Evolutionary conservation across 2,329 filamentous ascomycete genomes (phyloP).

Genomic region (Pestalotiopsis sp.): DNA sequence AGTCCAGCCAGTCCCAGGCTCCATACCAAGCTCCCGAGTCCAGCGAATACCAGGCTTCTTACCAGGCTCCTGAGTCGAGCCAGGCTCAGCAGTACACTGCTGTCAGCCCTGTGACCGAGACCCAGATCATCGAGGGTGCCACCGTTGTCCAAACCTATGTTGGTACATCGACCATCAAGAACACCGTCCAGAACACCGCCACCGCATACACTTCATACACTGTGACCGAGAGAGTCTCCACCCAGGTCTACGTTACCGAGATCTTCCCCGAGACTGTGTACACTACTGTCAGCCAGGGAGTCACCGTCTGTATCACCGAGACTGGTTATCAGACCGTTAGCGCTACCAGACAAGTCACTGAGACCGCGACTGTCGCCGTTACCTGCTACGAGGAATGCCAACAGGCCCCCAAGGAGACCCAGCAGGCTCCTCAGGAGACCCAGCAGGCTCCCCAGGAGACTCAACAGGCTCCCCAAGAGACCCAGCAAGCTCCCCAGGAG

Average conservation of each 20-base stretch:
- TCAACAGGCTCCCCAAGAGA: not conserved
- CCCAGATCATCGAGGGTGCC: constrained; percentile 44
- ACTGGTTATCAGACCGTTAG: constrained; percentile 45
- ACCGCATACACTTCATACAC: constrained; percentile 34
- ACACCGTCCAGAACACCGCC: constrained; percentile 31
- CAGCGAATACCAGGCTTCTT: not conserved
- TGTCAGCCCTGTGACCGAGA: constrained; percentile 43
- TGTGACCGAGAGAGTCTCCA: constrained; percentile 31
- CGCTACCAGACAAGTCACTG: constrained; percentile 36
- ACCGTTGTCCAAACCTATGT: constrained; percentile 43
- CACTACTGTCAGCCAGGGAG: constrained; percentile 44
- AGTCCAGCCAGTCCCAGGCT: not conserved
- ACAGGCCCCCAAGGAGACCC: constrained; percentile 29
- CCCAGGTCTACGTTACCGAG: constrained; percentile 36
- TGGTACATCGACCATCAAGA: constrained; percentile 38
- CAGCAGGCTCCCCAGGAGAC: constrained; percentile 31
- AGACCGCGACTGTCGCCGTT: constrained; percentile 42
- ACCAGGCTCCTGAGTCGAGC: not conserved
- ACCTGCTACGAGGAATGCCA: constrained; percentile 43
- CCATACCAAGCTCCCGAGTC: not conserved
- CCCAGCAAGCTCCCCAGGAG: not conserved
- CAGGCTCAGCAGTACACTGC: constrained; percentile 34
- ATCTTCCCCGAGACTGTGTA: constrained; percentile 41
- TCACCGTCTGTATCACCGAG: constrained; percentile 42
- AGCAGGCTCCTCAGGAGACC: constrained; percentile 33